A percentile compares a stretch with the other conserved stretches of the same genome.
Conservation (phyloP, 2,329 filamentous ascomycete genomes). For the Neospermospora avenae region DNA sequence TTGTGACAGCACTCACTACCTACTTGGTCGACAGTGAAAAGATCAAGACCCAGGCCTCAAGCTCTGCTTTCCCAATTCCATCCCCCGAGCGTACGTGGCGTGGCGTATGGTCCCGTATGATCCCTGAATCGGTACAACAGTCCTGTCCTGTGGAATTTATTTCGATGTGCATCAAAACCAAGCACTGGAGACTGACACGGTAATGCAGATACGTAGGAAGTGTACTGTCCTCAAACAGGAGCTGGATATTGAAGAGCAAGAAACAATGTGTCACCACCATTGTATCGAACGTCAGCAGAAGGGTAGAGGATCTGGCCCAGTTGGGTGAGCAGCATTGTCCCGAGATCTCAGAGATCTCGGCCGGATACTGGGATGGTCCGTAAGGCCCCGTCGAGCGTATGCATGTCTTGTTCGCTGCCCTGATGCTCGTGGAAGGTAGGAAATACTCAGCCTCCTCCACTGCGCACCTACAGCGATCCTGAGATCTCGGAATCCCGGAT, state of each 20-base stretch:
- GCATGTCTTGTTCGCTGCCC: not conserved
- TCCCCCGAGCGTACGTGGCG: not conserved
- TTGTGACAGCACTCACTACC: too few relatives aligned
- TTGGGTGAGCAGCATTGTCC: too few relatives aligned
- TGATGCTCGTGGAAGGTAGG: not conserved
- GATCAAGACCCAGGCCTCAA: not conserved
- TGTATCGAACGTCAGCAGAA: too few relatives aligned
- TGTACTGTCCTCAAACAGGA: too few relatives aligned
- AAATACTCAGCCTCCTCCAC: not conserved
- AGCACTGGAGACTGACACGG: too few relatives aligned
- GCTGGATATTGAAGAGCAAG: too few relatives aligned
- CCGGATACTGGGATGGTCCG: too few relatives aligned
- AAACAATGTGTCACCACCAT: too few relatives aligned
- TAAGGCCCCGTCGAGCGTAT: too few relatives aligned
- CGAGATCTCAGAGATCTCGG: too few relatives aligned
- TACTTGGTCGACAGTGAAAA: not conserved
- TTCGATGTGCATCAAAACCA: not conserved
- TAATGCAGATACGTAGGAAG: too few relatives aligned
- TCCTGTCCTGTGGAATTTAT: not conserved
- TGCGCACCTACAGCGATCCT: not conserved
- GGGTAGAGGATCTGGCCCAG: too few relatives aligned
- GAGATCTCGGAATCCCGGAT: not conserved
- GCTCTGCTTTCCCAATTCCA: not conserved
- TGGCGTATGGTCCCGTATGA: not conserved
- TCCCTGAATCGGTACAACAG: constrained; percentile 13